Evolutionary conservation across 495 filamentous ascomycete genomes (phyloP).

Genomic region (Evernia prunastri): DNA sequence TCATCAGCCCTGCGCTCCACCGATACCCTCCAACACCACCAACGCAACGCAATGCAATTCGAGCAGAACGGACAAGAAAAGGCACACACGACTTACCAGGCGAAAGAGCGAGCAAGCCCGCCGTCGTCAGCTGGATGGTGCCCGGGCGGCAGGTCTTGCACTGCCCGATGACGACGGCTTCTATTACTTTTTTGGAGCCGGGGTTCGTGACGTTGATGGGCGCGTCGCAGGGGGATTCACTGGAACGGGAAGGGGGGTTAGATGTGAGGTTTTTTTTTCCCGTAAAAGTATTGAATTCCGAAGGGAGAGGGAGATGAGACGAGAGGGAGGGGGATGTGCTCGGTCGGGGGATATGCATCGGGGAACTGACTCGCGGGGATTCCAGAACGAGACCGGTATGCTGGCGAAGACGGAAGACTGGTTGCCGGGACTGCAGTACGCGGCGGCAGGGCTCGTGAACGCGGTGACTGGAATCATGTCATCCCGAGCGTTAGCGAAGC

Average conservation of each 20-base stretch:
- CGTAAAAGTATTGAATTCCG: no score
- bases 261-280: no score
- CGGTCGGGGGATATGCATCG: background rate
- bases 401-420: slow-evolving; percentile 1
- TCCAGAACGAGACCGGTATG: background rate
- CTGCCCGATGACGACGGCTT: background rate
- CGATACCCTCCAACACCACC: no score
- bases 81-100: background rate
- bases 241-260: background rate
- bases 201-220: slow-evolving; percentile 12
- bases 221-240: slow-evolving; percentile 10
- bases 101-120: background rate
- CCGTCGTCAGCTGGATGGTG: background rate
- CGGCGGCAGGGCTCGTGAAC: background rate
- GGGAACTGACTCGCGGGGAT: slow-evolving; percentile 1
- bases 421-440: slow-evolving; percentile 3
- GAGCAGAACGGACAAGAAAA: no score
- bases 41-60: no score
- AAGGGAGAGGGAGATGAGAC: no score
- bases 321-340: background rate
- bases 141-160: background rate
- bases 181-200: background rate
- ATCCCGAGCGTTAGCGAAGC: background rate
- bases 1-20: background rate
- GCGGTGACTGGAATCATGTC: background rate